Percentiles rank a stretch among this genome's conserved stretches.
These are phyloP conservation scores for Penicillium sclerotiorum DNA, from an alignment of 2,329 filamentous ascomycete species.

Conservation along the genomic window DNA sequence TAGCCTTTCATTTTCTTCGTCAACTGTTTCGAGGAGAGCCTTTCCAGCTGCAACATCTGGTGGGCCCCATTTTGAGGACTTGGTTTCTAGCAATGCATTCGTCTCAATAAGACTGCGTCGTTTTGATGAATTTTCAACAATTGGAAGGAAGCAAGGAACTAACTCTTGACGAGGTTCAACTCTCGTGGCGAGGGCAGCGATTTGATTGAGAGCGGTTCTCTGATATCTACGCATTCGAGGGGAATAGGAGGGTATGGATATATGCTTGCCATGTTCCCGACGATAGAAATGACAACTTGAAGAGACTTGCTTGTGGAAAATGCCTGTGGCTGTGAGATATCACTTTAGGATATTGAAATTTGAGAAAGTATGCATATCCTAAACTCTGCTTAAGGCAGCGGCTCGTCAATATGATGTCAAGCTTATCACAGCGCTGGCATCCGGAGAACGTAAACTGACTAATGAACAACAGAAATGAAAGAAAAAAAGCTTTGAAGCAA, in stretches of 20 bases:
- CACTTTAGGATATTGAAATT: too few species aligned
- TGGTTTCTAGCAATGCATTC: slow-evolving; percentile 9
- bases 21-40: slow-evolving; percentile 9
- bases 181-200: slow-evolving; percentile 8
- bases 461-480: too few species aligned
- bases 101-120: slow-evolving; percentile 5
- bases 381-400: not conserved
- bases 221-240: slow-evolving; percentile 13
- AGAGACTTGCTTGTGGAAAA: not conserved
- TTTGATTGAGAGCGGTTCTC: slow-evolving; percentile 1
- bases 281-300: not conserved
- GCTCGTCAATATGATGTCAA: slow-evolving; percentile 1
- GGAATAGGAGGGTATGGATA: slow-evolving; percentile 19
- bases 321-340: not conserved
- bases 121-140: not conserved
- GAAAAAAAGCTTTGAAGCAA: too few species aligned
- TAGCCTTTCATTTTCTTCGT: slow-evolving; percentile 6
- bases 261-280: slow-evolving; percentile 6
- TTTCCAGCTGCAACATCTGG: slow-evolving; percentile 8
- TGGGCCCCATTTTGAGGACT: slow-evolving; percentile 14
- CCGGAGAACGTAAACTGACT: too few species aligned
- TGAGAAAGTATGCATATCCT: too few species aligned
- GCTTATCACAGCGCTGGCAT: too few species aligned
- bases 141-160: not conserved
- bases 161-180: slow-evolving; percentile 12